phyloP scores from a whole-genome alignment of 768 basidiomycete species.

The Trametes punicea region DNA sequence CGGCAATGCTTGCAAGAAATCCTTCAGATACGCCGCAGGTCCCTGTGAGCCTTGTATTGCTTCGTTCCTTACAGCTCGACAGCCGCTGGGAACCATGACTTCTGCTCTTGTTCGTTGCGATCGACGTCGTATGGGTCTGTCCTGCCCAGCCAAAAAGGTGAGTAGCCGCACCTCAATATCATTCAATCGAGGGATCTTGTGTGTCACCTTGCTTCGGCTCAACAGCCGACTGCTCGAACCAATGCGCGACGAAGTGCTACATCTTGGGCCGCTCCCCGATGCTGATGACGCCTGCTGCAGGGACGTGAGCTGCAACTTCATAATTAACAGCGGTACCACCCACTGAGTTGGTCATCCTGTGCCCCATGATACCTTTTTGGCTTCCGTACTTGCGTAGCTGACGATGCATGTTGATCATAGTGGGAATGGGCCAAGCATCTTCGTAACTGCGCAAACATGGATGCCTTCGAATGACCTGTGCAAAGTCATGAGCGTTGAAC shows the following conservation, averaged over 20 bases:
- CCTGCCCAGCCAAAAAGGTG: too few species aligned
- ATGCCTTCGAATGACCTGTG: background rate
- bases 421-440: background rate
- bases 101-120: background rate
- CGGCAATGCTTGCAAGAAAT: background rate
- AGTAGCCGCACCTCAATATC: too few species aligned
- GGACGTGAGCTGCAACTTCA: too few species aligned
- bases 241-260: too few species aligned
- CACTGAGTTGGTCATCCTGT: background rate
- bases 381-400: background rate
- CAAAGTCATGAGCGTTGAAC: too few species aligned
- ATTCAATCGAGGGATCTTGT: too few species aligned
- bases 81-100: too few species aligned
- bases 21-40: background rate
- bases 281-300: too few species aligned
- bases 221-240: too few species aligned
- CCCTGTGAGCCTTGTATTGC: background rate
- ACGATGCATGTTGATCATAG: conserved; percentile 5
- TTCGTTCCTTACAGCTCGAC: too few species aligned
- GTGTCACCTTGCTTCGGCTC: too few species aligned
- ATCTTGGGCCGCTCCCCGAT: too few species aligned
- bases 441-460: background rate
- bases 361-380: background rate
- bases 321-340: background rate
- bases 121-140: background rate